Base-by-base conservation (phyloP, 345 rosid species). In the Gossypium longicalyx region DNA sequence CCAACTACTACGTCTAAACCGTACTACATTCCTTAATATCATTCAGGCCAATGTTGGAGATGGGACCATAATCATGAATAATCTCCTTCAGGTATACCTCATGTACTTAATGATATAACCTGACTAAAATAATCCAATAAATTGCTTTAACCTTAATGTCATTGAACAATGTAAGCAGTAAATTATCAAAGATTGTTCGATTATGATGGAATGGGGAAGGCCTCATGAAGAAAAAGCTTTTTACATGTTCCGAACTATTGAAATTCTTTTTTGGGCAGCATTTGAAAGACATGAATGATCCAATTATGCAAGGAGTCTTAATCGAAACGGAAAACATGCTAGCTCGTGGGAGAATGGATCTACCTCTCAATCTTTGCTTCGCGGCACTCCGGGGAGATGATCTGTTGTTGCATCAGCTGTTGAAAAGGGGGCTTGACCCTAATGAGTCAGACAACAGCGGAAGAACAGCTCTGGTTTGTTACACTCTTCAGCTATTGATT, bases 41-140 rank as follows among this genome's bases (percentile, higher is more conserved):
- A 87, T 94, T 77, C 98, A 92, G 76, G 91, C 97, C 58, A 94
- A 94, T 80, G 87, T 92, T 53, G 98, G 96, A 79, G 98, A 94
- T 74, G 98, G 97, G 73, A 91, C 93, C 23, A 84, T 94, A 51
- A 91, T 94, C 80, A 87, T 91, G 91, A 92, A 88, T 80, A 94
- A 94, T 83, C 91, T 94, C 72, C 98, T 94, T 71, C 90, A 91
- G 93, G 98, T 94, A 29, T 38, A 12, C 70, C 1, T 65, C 15
- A 43, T 34, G 41, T 63, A 51, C 48, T 61, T 6, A 27, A 60
- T 1, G 4, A 45, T 25, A 43, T 57, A 72, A 72, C 22, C 56
- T 57, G 7, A 41, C 15, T 27, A 10, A 52, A 4, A 9, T 41
- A 15, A 16, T 61, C 44, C 20, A 61, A 13, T 4, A 61, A 61